These are phyloP conservation scores for Colletotrichum sp. DNA, from an alignment of 2,329 filamentous ascomycete species.

Conservation along the genomic window DNA sequence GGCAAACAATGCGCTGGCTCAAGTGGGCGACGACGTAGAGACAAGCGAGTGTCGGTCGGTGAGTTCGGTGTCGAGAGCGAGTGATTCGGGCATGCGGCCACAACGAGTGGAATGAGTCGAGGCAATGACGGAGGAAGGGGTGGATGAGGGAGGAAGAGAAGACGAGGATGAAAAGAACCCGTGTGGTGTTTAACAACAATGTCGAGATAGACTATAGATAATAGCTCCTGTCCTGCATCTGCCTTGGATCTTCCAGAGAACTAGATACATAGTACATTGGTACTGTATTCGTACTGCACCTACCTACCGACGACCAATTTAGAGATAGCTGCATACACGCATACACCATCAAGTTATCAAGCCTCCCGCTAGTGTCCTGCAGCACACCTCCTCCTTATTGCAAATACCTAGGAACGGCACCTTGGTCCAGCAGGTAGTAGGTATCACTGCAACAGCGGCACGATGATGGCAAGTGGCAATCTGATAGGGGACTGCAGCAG, in stretches of 20 bases:
- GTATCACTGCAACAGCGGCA: neutral
- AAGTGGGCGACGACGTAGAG: neutral
- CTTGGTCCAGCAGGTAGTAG: neutral
- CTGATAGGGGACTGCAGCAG: neutral
- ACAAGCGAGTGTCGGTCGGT: neutral
- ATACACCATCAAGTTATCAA: neutral
- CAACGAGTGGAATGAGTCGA: neutral
- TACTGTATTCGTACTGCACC: neutral
- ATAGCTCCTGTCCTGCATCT: neutral
- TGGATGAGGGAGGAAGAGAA: neutral
- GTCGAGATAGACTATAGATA: neutral
- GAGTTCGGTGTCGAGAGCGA: neutral
- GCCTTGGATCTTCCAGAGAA: slow-evolving; percentile 4
- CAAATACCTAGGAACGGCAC: neutral
- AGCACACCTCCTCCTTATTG: neutral
- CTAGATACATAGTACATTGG: neutral
- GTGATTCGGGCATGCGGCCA: neutral
- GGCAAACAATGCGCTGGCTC: neutral
- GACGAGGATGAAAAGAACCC: neutral
- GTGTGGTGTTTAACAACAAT: neutral
- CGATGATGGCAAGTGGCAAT: neutral
- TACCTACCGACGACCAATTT: neutral
- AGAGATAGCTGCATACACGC: neutral
- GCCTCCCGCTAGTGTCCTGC: neutral
- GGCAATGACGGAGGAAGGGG: neutral